Evolutionary conservation across 768 basidiomycete species (phyloP).

Genomic region (Piloderma croceum): DNA sequence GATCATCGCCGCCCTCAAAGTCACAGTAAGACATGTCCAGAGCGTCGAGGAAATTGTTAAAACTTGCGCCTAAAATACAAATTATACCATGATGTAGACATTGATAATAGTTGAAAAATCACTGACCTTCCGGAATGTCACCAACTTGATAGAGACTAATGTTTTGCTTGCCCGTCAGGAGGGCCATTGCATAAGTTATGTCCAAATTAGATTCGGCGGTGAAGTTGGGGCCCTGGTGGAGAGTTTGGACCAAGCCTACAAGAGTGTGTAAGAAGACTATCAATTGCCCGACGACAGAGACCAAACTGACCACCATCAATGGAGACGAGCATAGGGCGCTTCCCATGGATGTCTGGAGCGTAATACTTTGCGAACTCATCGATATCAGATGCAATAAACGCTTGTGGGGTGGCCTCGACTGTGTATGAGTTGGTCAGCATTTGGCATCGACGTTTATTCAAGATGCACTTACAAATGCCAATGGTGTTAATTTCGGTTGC

Average conservation of each 20-base stretch:
- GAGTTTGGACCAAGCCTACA: conserved; percentile 24
- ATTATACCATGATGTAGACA: conserved; percentile 3
- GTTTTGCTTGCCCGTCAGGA: conserved; percentile 25
- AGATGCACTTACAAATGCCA: conserved; percentile 24
- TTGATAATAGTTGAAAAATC: neutral
- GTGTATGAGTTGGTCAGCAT: neutral
- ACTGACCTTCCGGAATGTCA: conserved; percentile 19
- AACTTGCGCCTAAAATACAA: conserved; percentile 17
- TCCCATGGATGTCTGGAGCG: conserved; percentile 33
- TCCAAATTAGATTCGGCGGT: conserved; percentile 42
- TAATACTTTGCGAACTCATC: conserved; percentile 39
- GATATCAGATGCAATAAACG: conserved; percentile 37
- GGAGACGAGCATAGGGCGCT: conserved; percentile 33
- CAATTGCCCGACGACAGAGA: too few species aligned
- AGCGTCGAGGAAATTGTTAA: conserved; percentile 34
- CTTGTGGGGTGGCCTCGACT: conserved; percentile 42
- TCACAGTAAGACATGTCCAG: conserved; percentile 32
- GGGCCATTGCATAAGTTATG: conserved; percentile 40
- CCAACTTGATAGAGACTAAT: conserved; percentile 31
- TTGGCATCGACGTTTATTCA: neutral
- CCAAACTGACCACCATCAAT: conserved; percentile 40
- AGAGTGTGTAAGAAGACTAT: conserved; percentile 5
- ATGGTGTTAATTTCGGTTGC: conserved; percentile 13
- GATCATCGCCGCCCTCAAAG: conserved; percentile 30
- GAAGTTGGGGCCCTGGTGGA: conserved; percentile 17